Conservation (phyloP, 768 basidiomycete genomes). For the Trametes gibbosa region DNA sequence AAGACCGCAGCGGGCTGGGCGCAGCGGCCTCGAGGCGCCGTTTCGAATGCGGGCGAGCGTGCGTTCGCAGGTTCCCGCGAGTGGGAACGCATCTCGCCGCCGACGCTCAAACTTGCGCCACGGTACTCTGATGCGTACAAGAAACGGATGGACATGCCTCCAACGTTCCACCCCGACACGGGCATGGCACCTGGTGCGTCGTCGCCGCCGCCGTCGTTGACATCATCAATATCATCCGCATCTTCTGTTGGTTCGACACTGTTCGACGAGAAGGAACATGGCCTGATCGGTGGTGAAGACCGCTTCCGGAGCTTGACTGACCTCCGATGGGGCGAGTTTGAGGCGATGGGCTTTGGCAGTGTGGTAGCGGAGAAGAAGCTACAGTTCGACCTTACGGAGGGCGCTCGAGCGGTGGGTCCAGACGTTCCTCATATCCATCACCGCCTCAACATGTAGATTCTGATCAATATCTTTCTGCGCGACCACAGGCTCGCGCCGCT, state of each 20-base stretch:
- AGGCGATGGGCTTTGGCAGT: constrained; percentile 73
- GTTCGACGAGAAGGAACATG: constrained; percentile 33
- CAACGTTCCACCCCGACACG: constrained; percentile 53
- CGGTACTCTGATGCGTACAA: constrained; percentile 74
- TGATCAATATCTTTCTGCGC: background rate
- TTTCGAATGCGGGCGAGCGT: constrained; percentile 32
- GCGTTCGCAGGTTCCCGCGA: constrained; percentile 63
- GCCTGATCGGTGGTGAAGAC: constrained; percentile 48
- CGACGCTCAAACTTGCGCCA: constrained; percentile 57
- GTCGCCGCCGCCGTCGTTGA: constrained; percentile 36
- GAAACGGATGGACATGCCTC: constrained; percentile 71
- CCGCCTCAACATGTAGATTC: background rate
- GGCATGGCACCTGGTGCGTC: constrained; percentile 29
- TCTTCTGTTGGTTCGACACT: constrained; percentile 31
- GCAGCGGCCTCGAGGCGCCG: constrained; percentile 30
- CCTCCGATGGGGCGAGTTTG: constrained; percentile 90
- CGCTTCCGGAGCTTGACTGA: constrained; percentile 81
- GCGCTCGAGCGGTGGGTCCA: constrained; percentile 61
- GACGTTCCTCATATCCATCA: constrained; percentile 26
- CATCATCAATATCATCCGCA: constrained; percentile 37
- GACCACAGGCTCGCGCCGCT: constrained; percentile 51
- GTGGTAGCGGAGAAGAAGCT: constrained; percentile 63
- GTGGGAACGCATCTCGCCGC: constrained; percentile 72
- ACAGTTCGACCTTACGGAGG: constrained; percentile 90
- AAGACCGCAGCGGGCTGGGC: constrained; percentile 56